Evolutionary conservation across 306 rosid genomes (phyloP), one percentile per base, ranked within the genome.

Genomic region (Cicer cuneatum): DNA sequence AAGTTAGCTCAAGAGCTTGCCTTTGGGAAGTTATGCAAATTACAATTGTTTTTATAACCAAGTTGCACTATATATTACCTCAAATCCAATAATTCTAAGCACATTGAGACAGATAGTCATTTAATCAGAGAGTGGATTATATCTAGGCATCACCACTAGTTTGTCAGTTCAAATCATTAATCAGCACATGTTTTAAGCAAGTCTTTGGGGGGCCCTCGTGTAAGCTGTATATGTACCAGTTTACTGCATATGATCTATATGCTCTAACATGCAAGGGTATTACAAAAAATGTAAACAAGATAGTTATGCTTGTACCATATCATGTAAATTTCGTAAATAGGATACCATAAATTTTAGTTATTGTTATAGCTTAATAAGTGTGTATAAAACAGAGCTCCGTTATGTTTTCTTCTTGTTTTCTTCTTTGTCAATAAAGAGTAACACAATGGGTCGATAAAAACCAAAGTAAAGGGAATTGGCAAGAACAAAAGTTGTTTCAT

Each of bases 371-470:
- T 51, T 19, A 51, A 57, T 56, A 14, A 1, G 0, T 8, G 6
- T 53, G 18, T 18, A 7, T 8, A 4, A 1, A 19, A 8, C 7
- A 54, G 29, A 54, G 12, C 35, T 54, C 60, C 14, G 0, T 11
- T 40, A 58, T 13, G 12, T 12, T 29, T 29, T 11, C 16, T 58
- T 15, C 41, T 12, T 10, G 6, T 3, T 56, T 56, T 56, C 39
- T 56, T 56, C 35, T 21, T 58, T 18, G 2, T 18, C n/a, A 29
- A 53, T 1, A 8, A 29, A 58, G 39, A 58, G 56, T 11, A 35
- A 10, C 61, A 4, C 59, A 68, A 21, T 29, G 59, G 40, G 47
- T n/a, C 12, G 54, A 46, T 66, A 24, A 13, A 24, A 66, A 68
- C 18, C 59, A 33, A 33, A 68, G 16, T 7, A 2, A 65, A 10